A percentile compares a stretch with the other conserved stretches of the same genome.
Evolutionary conservation across 192 early-diverging fungal genomes (phyloP).

Genomic region (Podila verticillata): DNA sequence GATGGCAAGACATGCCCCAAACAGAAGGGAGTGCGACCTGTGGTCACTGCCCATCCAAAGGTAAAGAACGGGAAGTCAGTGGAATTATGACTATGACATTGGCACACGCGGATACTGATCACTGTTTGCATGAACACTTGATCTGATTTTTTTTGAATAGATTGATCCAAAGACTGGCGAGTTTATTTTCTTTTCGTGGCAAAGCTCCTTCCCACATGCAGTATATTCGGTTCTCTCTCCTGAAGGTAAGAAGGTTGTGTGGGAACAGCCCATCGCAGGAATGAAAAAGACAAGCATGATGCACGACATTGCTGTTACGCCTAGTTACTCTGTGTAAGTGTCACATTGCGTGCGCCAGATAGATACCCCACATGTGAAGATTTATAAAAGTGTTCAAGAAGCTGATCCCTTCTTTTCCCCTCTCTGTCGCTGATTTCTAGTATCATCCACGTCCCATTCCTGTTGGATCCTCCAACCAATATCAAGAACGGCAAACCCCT

Average conservation of each 20-base stretch:
- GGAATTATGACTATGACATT: too few relatives aligned
- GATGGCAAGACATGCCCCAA: constrained; percentile 4
- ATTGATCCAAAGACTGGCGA: constrained; percentile 46
- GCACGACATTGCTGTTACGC: constrained; percentile 37
- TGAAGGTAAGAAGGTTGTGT: constrained; percentile 18
- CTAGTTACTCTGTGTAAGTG: constrained; percentile 27
- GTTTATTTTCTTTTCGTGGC: constrained; percentile 30
- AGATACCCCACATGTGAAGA: neutral
- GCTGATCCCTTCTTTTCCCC: neutral
- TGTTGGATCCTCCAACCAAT: constrained; percentile 4
- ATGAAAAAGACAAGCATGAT: constrained; percentile 25
- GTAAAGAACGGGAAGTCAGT: constrained; percentile 6
- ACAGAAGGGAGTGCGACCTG: neutral
- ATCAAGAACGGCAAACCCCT: constrained; percentile 15
- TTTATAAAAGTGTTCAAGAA: neutral
- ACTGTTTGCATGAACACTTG: neutral
- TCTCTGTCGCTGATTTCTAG: constrained; percentile 2
- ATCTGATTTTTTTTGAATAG: neutral
- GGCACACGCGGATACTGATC: too few relatives aligned
- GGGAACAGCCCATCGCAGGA: constrained; percentile 22
- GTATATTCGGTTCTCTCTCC: constrained; percentile 33
- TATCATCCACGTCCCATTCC: constrained; percentile 17
- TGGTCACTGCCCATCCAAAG: constrained; percentile 42
- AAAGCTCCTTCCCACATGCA: neutral
- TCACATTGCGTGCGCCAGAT: neutral